These are phyloP conservation scores for Aspergillus affinis DNA, from an alignment of 495 filamentous ascomycete genomes.

Conservation along the genomic window DNA sequence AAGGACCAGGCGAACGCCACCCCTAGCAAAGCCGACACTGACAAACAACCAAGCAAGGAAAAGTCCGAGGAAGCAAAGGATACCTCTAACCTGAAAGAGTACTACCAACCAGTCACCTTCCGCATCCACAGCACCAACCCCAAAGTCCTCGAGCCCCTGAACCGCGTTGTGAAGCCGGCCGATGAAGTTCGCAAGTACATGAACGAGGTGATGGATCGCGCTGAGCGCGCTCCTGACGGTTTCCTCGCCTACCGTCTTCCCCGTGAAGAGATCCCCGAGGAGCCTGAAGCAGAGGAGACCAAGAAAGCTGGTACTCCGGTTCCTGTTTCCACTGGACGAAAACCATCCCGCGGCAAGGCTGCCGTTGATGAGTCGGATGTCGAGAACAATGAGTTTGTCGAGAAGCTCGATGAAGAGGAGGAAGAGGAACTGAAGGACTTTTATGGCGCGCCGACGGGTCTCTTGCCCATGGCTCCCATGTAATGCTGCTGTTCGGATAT, in stretches of 20 bases:
- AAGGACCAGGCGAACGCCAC: conserved; percentile 4
- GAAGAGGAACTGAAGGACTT: conserved; percentile 43
- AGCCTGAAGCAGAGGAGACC: conserved; percentile 24
- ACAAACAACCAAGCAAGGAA: conserved; percentile 4
- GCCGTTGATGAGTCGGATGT: conserved; percentile 39
- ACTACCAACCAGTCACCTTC: conserved; percentile 89
- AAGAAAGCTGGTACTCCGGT: conserved; percentile 27
- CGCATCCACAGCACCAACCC: conserved; percentile 64
- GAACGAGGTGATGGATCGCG: conserved; percentile 77
- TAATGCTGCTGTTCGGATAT: conserved; percentile 5
- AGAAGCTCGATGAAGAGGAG: conserved; percentile 38
- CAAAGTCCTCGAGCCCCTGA: conserved; percentile 69
- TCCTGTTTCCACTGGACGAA: conserved; percentile 26
- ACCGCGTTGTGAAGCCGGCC: conserved; percentile 70
- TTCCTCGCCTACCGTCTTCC: conserved; percentile 67
- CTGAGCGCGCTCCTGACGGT: conserved; percentile 67
- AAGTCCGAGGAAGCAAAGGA: conserved; percentile 20
- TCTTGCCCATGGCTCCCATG: conserved; percentile 30
- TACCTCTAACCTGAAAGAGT: conserved; percentile 55
- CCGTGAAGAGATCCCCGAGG: conserved; percentile 35
- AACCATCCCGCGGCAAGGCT: conserved; percentile 26
- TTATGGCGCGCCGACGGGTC: conserved; percentile 39
- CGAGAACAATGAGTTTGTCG: conserved; percentile 26
- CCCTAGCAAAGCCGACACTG: conserved; percentile 1
- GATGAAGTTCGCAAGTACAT: conserved; percentile 81